Evolutionary conservation across 192 early-diverging fungal species (phyloP).

Genomic region (Phycomyces blakesleeanus): DNA sequence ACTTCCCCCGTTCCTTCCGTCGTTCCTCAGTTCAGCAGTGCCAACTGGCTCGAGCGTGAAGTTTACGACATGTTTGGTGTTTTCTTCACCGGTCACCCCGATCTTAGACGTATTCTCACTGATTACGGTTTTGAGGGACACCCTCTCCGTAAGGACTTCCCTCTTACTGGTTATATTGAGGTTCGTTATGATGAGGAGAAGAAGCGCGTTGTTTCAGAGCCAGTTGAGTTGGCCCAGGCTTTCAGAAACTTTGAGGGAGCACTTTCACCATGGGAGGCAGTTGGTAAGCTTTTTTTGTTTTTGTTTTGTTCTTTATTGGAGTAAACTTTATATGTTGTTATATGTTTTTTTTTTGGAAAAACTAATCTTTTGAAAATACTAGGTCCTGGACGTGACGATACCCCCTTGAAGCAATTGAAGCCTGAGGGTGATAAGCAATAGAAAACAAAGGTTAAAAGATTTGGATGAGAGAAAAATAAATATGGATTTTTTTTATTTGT

Average conservation of each 20-base stretch:
- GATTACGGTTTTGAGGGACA: conserved; percentile 99
- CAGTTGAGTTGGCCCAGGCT: conserved; percentile 91
- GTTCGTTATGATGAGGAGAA: conserved; percentile 97
- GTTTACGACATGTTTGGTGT: conserved; percentile 98
- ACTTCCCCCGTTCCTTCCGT: conserved; percentile 86
- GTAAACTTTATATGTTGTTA: background rate
- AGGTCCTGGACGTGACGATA: conserved; percentile 44
- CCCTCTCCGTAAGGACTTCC: conserved; percentile 96
- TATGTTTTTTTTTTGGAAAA: conserved; percentile 2
- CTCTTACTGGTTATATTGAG: conserved; percentile 97
- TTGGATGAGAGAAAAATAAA: background rate
- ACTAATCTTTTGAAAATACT: background rate
- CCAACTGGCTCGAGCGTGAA: conserved; percentile 98
- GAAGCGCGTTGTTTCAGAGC: conserved; percentile 96
- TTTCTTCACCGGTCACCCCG: conserved; percentile 93
- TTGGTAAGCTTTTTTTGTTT: too few relatives aligned
- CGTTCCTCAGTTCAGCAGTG: conserved; percentile 72
- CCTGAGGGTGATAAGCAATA: conserved; percentile 21
- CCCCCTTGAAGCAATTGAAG: conserved; percentile 18
- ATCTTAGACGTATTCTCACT: conserved; percentile 93
- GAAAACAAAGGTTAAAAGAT: background rate
- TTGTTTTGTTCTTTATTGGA: too few relatives aligned
- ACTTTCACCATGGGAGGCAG: conserved; percentile 92
- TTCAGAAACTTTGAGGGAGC: conserved; percentile 94
- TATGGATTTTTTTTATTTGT: background rate